phyloP scores from a whole-genome alignment of 306 rosid genomes.

The Corylus heterophylla region DNA sequence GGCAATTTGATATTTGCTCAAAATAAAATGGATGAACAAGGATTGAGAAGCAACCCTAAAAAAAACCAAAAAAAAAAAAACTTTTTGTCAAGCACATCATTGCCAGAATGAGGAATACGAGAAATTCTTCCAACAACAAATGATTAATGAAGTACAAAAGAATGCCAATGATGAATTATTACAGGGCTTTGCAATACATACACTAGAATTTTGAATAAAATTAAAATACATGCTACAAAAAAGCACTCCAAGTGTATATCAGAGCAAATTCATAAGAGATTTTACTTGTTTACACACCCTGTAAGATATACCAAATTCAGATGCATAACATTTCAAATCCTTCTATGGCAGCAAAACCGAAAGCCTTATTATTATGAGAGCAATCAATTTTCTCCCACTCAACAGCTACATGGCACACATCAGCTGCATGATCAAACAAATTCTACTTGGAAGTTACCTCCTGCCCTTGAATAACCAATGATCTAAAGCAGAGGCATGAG shows the following conservation, averaged over 20 bases:
- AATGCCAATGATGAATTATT: neutral
- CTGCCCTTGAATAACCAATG: slow-evolving; percentile 26
- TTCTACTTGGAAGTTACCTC: slow-evolving; percentile 26
- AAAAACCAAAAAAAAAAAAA: too few species aligned
- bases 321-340: slow-evolving; percentile 47
- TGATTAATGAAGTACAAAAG: neutral
- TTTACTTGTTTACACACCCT: slow-evolving; percentile 26
- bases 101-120: neutral
- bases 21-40: neutral
- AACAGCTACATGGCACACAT: slow-evolving; percentile 32
- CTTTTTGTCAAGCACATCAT: too few species aligned
- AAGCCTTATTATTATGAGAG: slow-evolving; percentile 40
- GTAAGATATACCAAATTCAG: slow-evolving; percentile 25
- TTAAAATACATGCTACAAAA: neutral
- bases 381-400: slow-evolving; percentile 38
- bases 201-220: neutral
- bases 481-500: slow-evolving; percentile 13
- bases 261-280: slow-evolving; percentile 27
- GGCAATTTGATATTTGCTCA: neutral
- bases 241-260: slow-evolving; percentile 18
- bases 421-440: slow-evolving; percentile 38
- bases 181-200: slow-evolving; percentile 13
- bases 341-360: slow-evolving; percentile 44
- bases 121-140: neutral
- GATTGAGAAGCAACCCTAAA: neutral